Evolutionary conservation across 495 filamentous ascomycete species (phyloP).

Genomic region (Aspergillus homomorphus): DNA sequence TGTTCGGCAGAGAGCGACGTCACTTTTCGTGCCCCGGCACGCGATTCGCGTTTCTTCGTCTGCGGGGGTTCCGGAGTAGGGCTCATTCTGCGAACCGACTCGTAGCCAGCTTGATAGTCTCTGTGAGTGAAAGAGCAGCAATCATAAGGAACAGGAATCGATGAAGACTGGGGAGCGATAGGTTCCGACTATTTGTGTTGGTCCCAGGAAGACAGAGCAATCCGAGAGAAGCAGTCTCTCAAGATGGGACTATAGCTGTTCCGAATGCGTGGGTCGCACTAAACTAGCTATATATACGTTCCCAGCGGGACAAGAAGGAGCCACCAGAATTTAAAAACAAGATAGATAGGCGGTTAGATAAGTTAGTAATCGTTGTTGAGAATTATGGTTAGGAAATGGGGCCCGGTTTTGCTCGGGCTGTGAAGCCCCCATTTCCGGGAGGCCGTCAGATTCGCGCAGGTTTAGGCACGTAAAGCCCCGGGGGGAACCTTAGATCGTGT

Average conservation of each 20-base stretch:
- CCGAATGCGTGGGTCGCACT: conserved; percentile 25
- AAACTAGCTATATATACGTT: conserved; percentile 14
- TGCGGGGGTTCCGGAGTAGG: conserved; percentile 16
- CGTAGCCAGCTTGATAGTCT: conserved; percentile 6
- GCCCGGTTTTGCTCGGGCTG: conserved; percentile 7
- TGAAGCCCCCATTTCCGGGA: conserved; percentile 1
- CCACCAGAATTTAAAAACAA: conserved; percentile 10
- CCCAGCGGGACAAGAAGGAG: conserved; percentile 4
- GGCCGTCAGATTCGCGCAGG: conserved; percentile 14
- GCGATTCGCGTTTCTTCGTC: conserved; percentile 43
- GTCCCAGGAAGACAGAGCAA: conserved; percentile 9
- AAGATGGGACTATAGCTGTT: conserved; percentile 21
- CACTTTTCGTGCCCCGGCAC: conserved; percentile 59
- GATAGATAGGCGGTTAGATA: conserved; percentile 12
- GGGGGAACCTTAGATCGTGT: conserved; percentile 9
- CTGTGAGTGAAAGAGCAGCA: conserved; percentile 6
- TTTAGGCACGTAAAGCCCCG: conserved; percentile 12
- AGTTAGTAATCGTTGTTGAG: conserved; percentile 10
- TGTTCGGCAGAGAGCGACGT: conserved; percentile 56
- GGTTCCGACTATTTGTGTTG: conserved; percentile 4
- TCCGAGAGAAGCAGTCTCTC: conserved; percentile 5
- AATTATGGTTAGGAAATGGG: conserved; percentile 6
- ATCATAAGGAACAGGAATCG: background rate
- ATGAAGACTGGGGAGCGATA: background rate
- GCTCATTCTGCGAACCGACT: conserved; percentile 17